Conservation (phyloP, 345 rosid genomes). For the Kandelia obovata region DNA sequence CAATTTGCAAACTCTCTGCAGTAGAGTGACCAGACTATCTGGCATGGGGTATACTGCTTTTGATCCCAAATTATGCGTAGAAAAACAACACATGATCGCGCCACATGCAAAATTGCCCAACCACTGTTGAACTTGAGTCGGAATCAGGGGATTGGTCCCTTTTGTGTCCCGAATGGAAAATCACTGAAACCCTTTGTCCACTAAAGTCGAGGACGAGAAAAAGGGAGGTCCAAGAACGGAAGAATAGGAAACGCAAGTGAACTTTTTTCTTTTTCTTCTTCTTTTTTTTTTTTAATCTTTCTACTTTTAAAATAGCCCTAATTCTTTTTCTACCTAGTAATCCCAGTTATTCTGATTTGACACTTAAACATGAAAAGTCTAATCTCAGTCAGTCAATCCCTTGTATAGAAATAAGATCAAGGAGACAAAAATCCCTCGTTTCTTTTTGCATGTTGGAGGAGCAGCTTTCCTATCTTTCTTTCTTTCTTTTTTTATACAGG, state of each 20-base stretch:
- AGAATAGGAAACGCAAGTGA: neutral
- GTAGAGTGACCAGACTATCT: conserved; percentile 2
- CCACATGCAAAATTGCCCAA: neutral
- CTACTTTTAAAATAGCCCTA: neutral
- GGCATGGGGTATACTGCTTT: too few relatives aligned
- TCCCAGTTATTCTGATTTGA: too few relatives aligned
- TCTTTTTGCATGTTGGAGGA: neutral
- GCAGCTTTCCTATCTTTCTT: neutral
- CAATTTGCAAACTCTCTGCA: neutral
- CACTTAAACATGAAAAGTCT: neutral
- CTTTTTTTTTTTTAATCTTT: neutral
- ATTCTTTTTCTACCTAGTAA: too few relatives aligned
- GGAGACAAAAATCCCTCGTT: neutral
- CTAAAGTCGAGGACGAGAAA: neutral
- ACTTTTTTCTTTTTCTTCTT: neutral
- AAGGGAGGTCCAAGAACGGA: neutral
- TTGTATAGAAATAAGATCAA: neutral
- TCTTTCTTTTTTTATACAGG: neutral
- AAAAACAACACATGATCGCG: neutral
- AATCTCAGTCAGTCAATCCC: neutral
- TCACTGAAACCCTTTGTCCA: neutral
- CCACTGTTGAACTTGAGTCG: neutral
- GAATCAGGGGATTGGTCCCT: neutral
- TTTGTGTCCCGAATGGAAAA: neutral
- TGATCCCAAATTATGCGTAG: too few relatives aligned